These are phyloP conservation scores for Lophiotrema nucula DNA, from an alignment of 495 filamentous ascomycete species.

Conservation along the genomic window DNA sequence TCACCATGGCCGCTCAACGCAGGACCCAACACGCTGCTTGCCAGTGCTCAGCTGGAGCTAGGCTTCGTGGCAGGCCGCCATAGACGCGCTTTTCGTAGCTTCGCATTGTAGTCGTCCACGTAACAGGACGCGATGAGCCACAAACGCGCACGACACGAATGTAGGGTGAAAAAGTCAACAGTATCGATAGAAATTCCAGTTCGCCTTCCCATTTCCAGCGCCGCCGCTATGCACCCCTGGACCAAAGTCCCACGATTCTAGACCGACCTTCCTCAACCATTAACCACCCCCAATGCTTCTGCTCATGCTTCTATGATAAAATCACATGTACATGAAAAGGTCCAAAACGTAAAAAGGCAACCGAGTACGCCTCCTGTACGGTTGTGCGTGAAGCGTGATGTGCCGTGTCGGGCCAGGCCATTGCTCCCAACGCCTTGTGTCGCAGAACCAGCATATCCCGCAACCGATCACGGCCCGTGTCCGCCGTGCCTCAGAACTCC, in stretches of 20 bases:
- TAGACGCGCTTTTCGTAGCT: background rate
- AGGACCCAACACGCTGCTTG: background rate
- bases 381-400: too few species aligned
- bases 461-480: too few species aligned
- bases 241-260: too few species aligned
- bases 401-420: too few species aligned
- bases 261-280: background rate
- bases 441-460: background rate
- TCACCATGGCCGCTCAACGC: constrained; percentile 6
- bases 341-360: background rate
- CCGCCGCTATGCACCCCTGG: constrained; percentile 33
- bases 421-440: too few species aligned
- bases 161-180: background rate
- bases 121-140: background rate
- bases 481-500: constrained; percentile 23
- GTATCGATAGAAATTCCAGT: background rate
- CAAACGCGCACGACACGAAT: too few species aligned
- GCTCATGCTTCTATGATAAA: too few species aligned
- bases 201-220: constrained; percentile 18
- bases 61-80: background rate
- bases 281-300: too few species aligned
- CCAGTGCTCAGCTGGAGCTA: background rate
- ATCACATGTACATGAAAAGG: background rate
- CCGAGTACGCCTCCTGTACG: too few species aligned
- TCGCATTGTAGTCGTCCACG: background rate